Conservation (phyloP, 148 eudicot species). For the Chenopodium suecicum region DNA sequence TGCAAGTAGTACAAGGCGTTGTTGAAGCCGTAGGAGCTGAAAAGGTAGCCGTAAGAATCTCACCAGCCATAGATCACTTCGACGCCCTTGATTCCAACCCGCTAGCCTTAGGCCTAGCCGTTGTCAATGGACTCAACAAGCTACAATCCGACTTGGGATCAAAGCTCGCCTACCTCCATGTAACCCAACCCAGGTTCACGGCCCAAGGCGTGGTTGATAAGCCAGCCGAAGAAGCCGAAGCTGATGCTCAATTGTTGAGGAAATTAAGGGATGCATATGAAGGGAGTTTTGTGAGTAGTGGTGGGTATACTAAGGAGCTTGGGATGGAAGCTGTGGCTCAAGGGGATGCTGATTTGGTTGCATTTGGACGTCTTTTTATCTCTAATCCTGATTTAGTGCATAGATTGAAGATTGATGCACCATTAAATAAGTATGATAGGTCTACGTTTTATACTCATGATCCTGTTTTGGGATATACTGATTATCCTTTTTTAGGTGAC, state of each 20-base stretch:
- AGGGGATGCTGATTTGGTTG: conserved; percentile 81
- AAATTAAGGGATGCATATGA: conserved; percentile 46
- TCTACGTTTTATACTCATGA: conserved; percentile 70
- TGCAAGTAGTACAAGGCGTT: conserved; percentile 52
- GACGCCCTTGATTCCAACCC: conserved; percentile 80
- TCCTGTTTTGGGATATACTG: conserved; percentile 78
- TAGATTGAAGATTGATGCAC: conserved; percentile 62
- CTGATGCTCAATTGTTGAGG: conserved; percentile 49
- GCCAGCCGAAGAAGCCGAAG: conserved; percentile 41
- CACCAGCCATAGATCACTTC: conserved; percentile 80
- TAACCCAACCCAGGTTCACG: conserved; percentile 70
- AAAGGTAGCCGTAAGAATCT: conserved; percentile 61
- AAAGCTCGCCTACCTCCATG: conserved; percentile 56
- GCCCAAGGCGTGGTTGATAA: conserved; percentile 42
- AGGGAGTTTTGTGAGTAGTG: conserved; percentile 72
- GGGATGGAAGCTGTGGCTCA: conserved; percentile 63
- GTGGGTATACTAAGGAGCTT: conserved; percentile 58
- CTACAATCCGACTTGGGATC: conserved; percentile 43
- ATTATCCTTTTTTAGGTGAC: conserved; percentile 59
- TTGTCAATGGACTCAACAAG: conserved; percentile 62
- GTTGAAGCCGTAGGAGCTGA: conserved; percentile 54
- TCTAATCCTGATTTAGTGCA: conserved; percentile 77
- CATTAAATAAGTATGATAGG: conserved; percentile 57
- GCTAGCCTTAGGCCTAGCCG: conserved; percentile 55
- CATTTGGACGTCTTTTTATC: conserved; percentile 67